Evolutionary conservation across 2,329 filamentous ascomycete genomes (phyloP), one percentile per base, ranked within the genome.

Genomic region (Alternaria triticimaculans): DNA sequence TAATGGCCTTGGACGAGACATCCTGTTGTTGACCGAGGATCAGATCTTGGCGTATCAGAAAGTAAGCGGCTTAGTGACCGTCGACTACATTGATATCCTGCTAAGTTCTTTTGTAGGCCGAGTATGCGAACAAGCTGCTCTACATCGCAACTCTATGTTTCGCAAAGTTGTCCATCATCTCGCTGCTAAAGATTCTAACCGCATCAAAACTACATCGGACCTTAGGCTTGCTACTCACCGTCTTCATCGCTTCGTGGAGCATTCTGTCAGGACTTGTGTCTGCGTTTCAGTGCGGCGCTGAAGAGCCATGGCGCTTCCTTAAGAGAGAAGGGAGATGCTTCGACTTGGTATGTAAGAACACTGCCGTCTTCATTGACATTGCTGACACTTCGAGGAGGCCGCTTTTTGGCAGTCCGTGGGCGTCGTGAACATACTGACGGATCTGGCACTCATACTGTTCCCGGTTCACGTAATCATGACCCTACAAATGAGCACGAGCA

Each of bases 91-190:
- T 10, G 20, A 50, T n/a, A 8, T 41, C 4, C 11, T 28, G n/a
- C 25, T 60, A 14, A 61, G 4, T 37, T 9, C 1, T 26, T 14
- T 58, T 63, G 6, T 41, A 79, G 77, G 69, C 70, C 50, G 77
- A 77, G 66, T 79, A 78, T 72, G 76, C 72, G 45, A 78, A 75
- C 58, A 77, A 76, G 45, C 62, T 78, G 26, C 68, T 79, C 12
- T 79, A 76, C 48, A 75, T 79, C 37, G 71, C 76, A 9, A 79
- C 77, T 11, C 63, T 79, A 37, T 70, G 72, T 9, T 71, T 78
- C 12, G 76, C 77, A 3, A 79, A 79, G 58, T 67, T 78, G 12
- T 78, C 77, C 5, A 77, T 78, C 50, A 78, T 77, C 48, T 78
- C 76, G 15, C 61, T 79, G 15, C 69, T 79, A 8, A 78, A 75